phyloP scores from a whole-genome alignment of 208 protist genomes.

The Porcisia hertigi region DNA sequence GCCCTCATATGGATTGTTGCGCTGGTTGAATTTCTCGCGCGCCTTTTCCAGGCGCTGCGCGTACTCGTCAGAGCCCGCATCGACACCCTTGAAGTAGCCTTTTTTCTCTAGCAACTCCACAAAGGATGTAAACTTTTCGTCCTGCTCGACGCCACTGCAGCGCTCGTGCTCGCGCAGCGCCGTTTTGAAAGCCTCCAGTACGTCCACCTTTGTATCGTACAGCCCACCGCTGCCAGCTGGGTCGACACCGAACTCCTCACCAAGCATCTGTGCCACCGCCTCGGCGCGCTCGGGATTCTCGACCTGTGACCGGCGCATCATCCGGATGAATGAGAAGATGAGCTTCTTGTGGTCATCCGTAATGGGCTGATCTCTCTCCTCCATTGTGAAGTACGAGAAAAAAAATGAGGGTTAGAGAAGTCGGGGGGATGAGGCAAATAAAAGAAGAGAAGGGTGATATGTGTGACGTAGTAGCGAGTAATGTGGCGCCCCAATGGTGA shows the following conservation, averaged over 20 bases:
- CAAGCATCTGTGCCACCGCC: constrained; percentile 60
- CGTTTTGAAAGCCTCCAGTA: constrained; percentile 57
- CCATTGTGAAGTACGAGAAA: constrained; percentile 23
- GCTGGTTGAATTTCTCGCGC: constrained; percentile 85
- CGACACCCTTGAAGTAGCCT: constrained; percentile 88
- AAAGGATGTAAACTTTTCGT: constrained; percentile 89
- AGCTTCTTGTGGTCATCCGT: constrained; percentile 85
- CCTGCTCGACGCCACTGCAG: constrained; percentile 51
- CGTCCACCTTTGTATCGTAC: constrained; percentile 70
- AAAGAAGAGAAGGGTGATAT: not conserved
- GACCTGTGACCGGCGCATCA: constrained; percentile 55
- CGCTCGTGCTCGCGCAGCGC: constrained; percentile 53
- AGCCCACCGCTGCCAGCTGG: constrained; percentile 64
- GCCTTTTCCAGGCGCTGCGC: constrained; percentile 77
- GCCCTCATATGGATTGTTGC: constrained; percentile 91
- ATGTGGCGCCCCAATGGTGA: not conserved
- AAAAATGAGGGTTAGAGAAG: not conserved
- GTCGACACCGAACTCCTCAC: constrained; percentile 79
- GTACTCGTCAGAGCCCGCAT: constrained; percentile 81
- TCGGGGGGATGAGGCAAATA: not conserved
- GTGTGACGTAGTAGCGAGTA: not conserved
- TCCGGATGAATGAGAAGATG: constrained; percentile 84
- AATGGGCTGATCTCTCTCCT: constrained; percentile 35
- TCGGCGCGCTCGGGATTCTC: constrained; percentile 43
- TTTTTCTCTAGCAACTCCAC: constrained; percentile 87